Conservation (phyloP, 1,284 basidiomycete species). For the Leccinum proximum region DNA sequence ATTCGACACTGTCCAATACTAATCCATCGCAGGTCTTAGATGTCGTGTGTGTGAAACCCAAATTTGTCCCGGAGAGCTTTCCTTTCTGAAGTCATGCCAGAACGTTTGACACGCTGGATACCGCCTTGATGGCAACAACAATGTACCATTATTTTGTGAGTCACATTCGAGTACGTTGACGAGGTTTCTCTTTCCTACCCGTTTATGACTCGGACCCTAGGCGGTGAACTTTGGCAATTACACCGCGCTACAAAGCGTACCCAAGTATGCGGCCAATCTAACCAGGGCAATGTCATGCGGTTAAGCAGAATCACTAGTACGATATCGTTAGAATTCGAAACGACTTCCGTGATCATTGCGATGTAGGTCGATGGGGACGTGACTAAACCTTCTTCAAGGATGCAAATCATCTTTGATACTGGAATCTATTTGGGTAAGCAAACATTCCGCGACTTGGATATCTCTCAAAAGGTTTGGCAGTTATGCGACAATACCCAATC, state of each 20-base stretch:
- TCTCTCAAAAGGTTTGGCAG: not conserved
- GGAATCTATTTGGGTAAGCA: conserved; percentile 11
- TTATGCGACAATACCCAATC: conserved; percentile 12
- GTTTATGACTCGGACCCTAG: not conserved
- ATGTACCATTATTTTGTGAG: conserved; percentile 9
- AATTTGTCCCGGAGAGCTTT: not conserved
- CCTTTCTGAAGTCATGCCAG: not conserved
- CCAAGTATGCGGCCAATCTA: conserved; percentile 1
- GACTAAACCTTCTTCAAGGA: conserved; percentile 1
- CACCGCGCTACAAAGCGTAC: not conserved
- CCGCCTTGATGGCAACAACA: conserved; percentile 1
- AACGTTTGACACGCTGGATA: conserved; percentile 3
- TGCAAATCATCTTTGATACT: conserved; percentile 7
- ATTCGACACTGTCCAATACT: not conserved
- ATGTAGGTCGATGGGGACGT: not conserved
- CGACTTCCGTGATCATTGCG: conserved; percentile 5
- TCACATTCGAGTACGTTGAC: not conserved
- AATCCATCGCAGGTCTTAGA: conserved; percentile 3
- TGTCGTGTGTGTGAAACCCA: conserved; percentile 1
- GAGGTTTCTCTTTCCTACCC: not conserved
- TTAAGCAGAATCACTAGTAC: not conserved
- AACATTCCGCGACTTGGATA: not conserved
- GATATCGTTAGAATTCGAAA: conserved; percentile 7
- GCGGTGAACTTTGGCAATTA: conserved; percentile 6
- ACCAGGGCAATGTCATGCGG: not conserved